A percentile compares a stretch with the other conserved stretches of the same genome.
phyloP scores from a whole-genome alignment of 495 filamentous ascomycete species.

The Xylaria scruposa region DNA sequence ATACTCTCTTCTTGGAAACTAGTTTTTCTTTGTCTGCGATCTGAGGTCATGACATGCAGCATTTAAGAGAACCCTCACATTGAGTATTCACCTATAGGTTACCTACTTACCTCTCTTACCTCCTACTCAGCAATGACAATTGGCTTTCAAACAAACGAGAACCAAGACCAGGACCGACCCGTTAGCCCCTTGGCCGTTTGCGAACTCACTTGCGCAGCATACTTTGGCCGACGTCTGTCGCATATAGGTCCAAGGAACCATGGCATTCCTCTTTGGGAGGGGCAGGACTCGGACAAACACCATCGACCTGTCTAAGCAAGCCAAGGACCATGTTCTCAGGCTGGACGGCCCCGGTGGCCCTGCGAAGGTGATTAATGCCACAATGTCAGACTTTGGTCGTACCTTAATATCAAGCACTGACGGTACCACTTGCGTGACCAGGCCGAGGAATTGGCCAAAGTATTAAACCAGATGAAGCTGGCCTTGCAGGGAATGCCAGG shows the following conservation, averaged over 20 bases:
- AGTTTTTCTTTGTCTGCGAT: conserved; percentile 7
- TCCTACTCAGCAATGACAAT: conserved; percentile 6
- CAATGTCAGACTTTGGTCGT: conserved; percentile 14
- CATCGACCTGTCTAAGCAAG: conserved; percentile 58
- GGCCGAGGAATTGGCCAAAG: conserved; percentile 77
- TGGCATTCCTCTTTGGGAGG: conserved; percentile 93
- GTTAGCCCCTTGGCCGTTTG: background rate
- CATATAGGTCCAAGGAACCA: conserved; percentile 42
- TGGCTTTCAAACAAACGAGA: conserved; percentile 1
- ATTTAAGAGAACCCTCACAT: conserved; percentile 8
- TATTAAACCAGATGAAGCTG: conserved; percentile 82
- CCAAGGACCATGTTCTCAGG: conserved; percentile 60
- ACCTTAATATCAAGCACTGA: conserved; percentile 23
- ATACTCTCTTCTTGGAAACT: background rate
- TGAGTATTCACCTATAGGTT: conserved; percentile 1
- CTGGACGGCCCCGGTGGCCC: conserved; percentile 59
- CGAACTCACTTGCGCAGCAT: background rate
- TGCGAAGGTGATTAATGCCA: conserved; percentile 54
- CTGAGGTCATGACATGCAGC: conserved; percentile 15
- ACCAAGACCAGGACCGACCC: conserved; percentile 4
- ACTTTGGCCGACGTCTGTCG: conserved; percentile 17
- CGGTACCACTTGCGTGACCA: conserved; percentile 31
- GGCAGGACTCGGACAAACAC: conserved; percentile 64
- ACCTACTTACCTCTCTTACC: background rate
- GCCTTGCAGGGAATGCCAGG: conserved; percentile 84